Conservation (phyloP, 148 eudicot species). For the Camellia sinensis region DNA sequence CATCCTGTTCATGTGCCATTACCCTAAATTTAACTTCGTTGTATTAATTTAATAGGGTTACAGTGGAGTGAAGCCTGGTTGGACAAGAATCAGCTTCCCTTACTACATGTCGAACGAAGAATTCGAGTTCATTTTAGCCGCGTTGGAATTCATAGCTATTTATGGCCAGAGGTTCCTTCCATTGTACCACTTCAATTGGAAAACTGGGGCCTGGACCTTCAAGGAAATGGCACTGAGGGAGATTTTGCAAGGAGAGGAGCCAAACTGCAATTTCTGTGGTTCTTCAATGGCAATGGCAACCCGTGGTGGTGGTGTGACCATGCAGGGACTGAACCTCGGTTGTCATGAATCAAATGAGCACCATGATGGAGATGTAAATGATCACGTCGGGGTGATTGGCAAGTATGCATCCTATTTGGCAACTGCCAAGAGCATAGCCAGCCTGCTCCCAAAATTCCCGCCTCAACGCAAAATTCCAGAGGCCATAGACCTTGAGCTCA, state of each 20-base stretch:
- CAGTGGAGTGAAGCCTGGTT: conserved; percentile 48
- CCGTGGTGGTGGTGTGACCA: neutral
- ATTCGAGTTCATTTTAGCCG: conserved; percentile 57
- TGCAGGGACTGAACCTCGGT: conserved; percentile 11
- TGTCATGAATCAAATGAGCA: neutral
- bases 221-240: conserved; percentile 24
- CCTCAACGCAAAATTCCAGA: conserved; percentile 28
- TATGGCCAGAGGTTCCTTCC: conserved; percentile 64
- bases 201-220: conserved; percentile 57
- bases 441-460: conserved; percentile 41
- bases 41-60: conserved; percentile 27
- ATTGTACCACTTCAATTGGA: conserved; percentile 57
- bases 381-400: neutral
- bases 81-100: conserved; percentile 51
- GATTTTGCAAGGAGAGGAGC: conserved; percentile 9
- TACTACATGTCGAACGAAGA: conserved; percentile 59
- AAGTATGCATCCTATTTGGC: conserved; percentile 35
- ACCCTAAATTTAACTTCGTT: neutral
- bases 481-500: conserved; percentile 22
- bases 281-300: conserved; percentile 4
- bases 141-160: conserved; percentile 52
- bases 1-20: neutral
- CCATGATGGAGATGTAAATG: neutral
- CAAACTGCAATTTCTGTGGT: conserved; percentile 1
- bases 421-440: conserved; percentile 40